Conservation (phyloP, 352 stramenopile genomes). For the Pythium volutum region DNA sequence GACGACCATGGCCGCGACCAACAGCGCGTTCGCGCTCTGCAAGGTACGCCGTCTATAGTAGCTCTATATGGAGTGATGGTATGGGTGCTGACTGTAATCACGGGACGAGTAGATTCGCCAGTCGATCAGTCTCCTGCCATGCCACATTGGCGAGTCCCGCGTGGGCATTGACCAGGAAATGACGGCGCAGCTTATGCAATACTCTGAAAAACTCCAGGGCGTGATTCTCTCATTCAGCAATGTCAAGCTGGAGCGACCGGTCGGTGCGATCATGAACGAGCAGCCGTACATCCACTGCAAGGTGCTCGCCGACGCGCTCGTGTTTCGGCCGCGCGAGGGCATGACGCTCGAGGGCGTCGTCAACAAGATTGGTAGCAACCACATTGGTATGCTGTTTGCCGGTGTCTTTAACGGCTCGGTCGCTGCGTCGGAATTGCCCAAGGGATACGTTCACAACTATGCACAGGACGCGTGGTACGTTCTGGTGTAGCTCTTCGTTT, state of each 20-base stretch:
- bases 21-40: constrained; percentile 53
- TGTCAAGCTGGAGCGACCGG: constrained; percentile 49
- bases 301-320: constrained; percentile 60
- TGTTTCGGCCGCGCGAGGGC: constrained; percentile 65
- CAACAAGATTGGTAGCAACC: constrained; percentile 87
- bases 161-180: constrained; percentile 76
- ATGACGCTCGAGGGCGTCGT: constrained; percentile 63
- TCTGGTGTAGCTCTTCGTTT: not conserved
- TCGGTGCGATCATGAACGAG: constrained; percentile 79
- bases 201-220: constrained; percentile 68
- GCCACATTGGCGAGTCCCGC: constrained; percentile 59
- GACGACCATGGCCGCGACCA: constrained; percentile 18
- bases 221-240: constrained; percentile 76
- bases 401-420: constrained; percentile 85
- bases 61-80: not conserved
- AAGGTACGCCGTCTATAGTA: constrained; percentile 29
- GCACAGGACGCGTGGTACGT: constrained; percentile 69
- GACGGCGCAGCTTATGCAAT: constrained; percentile 72
- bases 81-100: not conserved
- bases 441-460: constrained; percentile 81
- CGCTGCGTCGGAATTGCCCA: constrained; percentile 62
- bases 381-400: constrained; percentile 80
- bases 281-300: constrained; percentile 84
- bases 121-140: constrained; percentile 70
- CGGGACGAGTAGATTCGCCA: constrained; percentile 40